Base-by-base conservation (phyloP, 2,329 filamentous ascomycete genomes). In the Plenodomus lindquistii region DNA sequence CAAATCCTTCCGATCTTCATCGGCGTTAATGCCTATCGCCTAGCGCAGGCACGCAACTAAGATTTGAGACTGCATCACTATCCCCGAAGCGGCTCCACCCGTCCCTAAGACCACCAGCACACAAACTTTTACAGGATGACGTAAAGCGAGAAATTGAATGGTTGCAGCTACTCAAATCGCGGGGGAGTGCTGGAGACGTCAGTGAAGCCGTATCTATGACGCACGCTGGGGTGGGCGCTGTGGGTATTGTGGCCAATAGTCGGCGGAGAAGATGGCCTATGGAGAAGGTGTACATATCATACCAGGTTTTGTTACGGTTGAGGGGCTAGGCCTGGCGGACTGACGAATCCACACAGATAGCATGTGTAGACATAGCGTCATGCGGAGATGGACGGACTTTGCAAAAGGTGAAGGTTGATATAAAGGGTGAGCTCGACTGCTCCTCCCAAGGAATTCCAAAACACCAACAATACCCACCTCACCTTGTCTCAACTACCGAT, bases 41-140 rank as follows among this genome's bases (percentile, higher is more conserved):
- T 51, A 48, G 48, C 44, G 44, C 37, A 38, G 22, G 15, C 22
- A 38, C 29, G 24, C 22, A 37, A 21, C 52, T 48, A 54, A 54
- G n/a, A n/a, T n/a, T n/a, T 54, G 15, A 37, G 31, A 52, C 24
- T 13, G 39, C 11, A 16, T 24, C 5, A 15, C 22, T 15, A 38
- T 37, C 37, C 37, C 42, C 42, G 52, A 29, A 10, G 16, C 41
- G 18, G 31, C 41, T 17, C 42, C 37, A 44, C 36, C 20, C 16
- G 19, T 31, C 18, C n/a, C 2, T 29, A 27, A 20, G 35, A 9
- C 17, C 18, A n/a, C 27, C 36, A 35, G 41, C 21, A 16, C 20
- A 39, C 42, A 35, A 34, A 21, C 24, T 43, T 40, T 48, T 37
- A 22, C 16, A 36, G 22, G 11, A 48, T 52, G 48, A 54, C 50